Evolutionary conservation across 257 asterid species (phyloP).

Genomic region (Nicotiana paniculata): DNA sequence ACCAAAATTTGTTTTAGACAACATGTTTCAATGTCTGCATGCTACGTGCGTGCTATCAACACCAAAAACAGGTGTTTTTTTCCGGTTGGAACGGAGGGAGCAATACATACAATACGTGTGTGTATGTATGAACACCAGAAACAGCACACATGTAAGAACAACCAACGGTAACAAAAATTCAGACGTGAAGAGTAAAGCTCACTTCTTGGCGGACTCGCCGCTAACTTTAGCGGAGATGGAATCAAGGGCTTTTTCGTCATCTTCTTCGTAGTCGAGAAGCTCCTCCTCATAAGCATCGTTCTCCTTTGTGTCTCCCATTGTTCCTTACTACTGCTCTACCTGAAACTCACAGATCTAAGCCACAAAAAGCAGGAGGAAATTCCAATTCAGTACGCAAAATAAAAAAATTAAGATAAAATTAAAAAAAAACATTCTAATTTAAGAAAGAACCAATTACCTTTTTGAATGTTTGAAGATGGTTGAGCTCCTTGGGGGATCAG

Average conservation of each 20-base stretch:
- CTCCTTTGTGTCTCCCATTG: constrained; percentile 72
- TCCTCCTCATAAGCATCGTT: constrained; percentile 89
- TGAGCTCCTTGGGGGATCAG: constrained; percentile 6
- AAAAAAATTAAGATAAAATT: background rate
- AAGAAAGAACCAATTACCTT: constrained; percentile 9
- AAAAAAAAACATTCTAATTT: background rate
- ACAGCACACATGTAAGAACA: background rate
- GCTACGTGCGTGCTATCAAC: too few relatives aligned
- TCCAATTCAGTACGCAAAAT: background rate
- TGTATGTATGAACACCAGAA: background rate
- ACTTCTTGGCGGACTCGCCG: constrained; percentile 86
- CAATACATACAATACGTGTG: background rate
- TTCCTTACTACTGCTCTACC: background rate
- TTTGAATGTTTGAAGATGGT: background rate
- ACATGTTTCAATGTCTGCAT: too few relatives aligned
- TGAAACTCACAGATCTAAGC: constrained; percentile 16
- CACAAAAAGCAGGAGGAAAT: background rate
- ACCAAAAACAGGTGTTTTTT: too few relatives aligned
- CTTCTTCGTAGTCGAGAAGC: constrained; percentile 94
- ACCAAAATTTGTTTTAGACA: too few relatives aligned
- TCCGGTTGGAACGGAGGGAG: too few relatives aligned
- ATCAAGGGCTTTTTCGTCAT: constrained; percentile 71
- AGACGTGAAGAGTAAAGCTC: constrained; percentile 16
- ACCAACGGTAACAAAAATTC: background rate
- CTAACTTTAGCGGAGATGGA: constrained; percentile 51